Base-by-base conservation (phyloP, 208 protist genomes). In the Crithidia fasciculata region DNA sequence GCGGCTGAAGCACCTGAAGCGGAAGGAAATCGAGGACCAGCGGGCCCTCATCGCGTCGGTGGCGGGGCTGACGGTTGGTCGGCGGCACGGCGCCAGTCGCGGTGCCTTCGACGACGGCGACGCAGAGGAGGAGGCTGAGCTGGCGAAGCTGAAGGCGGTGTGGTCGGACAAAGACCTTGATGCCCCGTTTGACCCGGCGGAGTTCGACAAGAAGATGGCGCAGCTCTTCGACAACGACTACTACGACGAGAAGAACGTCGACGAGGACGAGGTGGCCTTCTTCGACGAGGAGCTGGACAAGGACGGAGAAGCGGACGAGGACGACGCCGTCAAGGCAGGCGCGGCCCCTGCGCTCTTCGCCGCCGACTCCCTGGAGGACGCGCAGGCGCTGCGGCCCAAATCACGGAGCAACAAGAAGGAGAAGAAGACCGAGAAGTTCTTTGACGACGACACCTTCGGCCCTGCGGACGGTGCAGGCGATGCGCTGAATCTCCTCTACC, bases 151-250 rank as follows among this genome's bases (percentile, higher is more conserved):
- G 18, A 86, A 83, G 69, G 77, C 74, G 18, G 73, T 94, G 36
- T 96, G 90, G 89, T 87, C 76, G 19, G 89, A 96, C 69, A 84
- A 95, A 62, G 89, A 90, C 70, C 80, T 97, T 12, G 86, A 95
- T 3, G 87, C 88, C 43, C 88, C 91, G 16, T 97, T 91, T 71
- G 89, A 97, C 66, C 86, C 94, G 7, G 83, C 84, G 5, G 89
- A 95, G 70, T 97, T 95, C 60, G 90, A 96, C 50, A 83, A 80
- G 53, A 95, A 95, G 79, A 97, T 97, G 94, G 81, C 84, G 45
- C 64, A 83, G 70, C 69, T 97, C 40, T 96, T 97, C 76, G 71
- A 93, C 72, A 86, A 95, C 39, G 86, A 93, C 43, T 97, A 95
- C 82, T 94, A 97, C 78, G 78, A 92, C 56, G 88, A 92, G 58